These are phyloP conservation scores for Ceriops tagal DNA, from an alignment of 345 rosid genomes.

Conservation along the genomic window DNA sequence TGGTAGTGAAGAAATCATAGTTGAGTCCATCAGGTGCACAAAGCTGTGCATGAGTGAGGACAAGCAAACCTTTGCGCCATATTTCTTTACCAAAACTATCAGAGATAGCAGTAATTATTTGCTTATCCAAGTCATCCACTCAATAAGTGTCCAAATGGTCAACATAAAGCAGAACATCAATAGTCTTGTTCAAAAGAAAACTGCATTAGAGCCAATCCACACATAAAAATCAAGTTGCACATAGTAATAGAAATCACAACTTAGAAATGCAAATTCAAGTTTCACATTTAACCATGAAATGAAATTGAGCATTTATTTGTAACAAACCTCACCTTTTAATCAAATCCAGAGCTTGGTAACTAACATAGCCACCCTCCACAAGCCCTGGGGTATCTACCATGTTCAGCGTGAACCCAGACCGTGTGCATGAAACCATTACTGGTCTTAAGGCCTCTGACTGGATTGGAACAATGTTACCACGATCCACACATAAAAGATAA, in stretches of 20 bases:
- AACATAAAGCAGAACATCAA: conserved; percentile 68
- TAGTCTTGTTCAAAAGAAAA: conserved; percentile 66
- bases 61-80: conserved; percentile 71
- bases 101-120: conserved; percentile 61
- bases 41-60: conserved; percentile 80
- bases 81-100: conserved; percentile 73
- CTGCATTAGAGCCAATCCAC: conserved; percentile 33
- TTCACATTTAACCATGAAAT: too few species aligned
- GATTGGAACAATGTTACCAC: background rate
- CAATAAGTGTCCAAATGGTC: conserved; percentile 81
- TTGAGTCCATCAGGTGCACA: conserved; percentile 70
- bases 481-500: background rate
- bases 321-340: conserved; percentile 54
- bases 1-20: conserved; percentile 56
- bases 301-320: background rate
- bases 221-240: background rate
- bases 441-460: conserved; percentile 73
- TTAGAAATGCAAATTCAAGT: background rate
- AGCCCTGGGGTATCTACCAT: conserved; percentile 80
- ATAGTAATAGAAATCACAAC: background rate
- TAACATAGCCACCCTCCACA: conserved; percentile 82
- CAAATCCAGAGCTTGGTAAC: conserved; percentile 62
- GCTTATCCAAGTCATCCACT: conserved; percentile 81
- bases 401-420: conserved; percentile 72
- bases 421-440: conserved; percentile 63